Conservation (phyloP, 805 yeast species). For the Hanseniaspora pseudoguilliermondii region DNA sequence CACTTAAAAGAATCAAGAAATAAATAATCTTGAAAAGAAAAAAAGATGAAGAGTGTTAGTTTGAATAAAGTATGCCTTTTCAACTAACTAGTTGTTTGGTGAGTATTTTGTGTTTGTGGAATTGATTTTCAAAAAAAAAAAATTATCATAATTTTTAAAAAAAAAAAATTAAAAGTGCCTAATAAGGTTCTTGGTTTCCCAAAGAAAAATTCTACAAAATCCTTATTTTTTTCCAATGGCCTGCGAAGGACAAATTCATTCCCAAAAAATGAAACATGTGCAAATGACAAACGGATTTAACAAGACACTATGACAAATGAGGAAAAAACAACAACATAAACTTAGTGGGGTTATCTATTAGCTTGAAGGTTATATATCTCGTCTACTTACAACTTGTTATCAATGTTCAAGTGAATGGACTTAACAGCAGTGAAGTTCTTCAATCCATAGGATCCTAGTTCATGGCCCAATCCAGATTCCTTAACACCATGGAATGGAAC, state of each 20-base stretch:
- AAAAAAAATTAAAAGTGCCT: no score
- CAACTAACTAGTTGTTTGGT: not conserved
- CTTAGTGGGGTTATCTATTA: not conserved
- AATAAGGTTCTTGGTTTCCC: no score
- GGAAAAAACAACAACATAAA: not conserved
- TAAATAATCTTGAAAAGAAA: no score
- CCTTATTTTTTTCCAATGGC: no score
- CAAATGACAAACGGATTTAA: no score
- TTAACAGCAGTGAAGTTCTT: slow-evolving; percentile 60
- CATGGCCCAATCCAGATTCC: slow-evolving; percentile 69
- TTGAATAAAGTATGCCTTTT: no score
- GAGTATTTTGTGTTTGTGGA: not conserved
- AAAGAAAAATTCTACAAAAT: no score
- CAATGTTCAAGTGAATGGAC: slow-evolving; percentile 60
- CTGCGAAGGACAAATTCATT: no score
- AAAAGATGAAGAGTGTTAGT: no score
- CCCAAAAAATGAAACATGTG: no score
- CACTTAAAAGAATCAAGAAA: no score
- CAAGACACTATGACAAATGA: not conserved
- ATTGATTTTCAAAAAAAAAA: not conserved
- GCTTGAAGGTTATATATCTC: not conserved
- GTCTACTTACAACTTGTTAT: slow-evolving; percentile 27
- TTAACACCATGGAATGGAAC: slow-evolving; percentile 78
- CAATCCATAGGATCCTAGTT: slow-evolving; percentile 63
- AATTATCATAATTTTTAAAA: not conserved